These are phyloP conservation scores for Ustilago shanxiensis DNA, from an alignment of 1,284 basidiomycete genomes.

Conservation along the genomic window DNA sequence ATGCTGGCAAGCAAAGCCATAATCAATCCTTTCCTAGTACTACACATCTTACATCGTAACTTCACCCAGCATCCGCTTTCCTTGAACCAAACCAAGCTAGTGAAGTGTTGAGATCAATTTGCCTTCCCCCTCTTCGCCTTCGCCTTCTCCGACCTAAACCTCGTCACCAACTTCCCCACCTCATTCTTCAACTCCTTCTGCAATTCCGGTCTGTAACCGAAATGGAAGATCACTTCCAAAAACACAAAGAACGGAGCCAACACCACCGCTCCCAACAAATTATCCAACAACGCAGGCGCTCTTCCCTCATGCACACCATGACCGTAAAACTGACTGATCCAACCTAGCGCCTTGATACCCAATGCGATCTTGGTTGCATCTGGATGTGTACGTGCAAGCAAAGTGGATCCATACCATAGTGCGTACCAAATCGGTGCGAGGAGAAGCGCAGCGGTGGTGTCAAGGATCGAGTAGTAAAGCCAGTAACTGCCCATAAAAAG, in stretches of 20 bases:
- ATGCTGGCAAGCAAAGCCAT: too few species aligned
- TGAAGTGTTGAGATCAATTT: slow-evolving; percentile 13
- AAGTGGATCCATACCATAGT: slow-evolving; percentile 35
- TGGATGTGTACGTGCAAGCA: slow-evolving; percentile 32
- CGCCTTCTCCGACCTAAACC: slow-evolving; percentile 45
- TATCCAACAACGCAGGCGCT: slow-evolving; percentile 61
- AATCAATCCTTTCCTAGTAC: too few species aligned
- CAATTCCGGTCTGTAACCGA: slow-evolving; percentile 61
- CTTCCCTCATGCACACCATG: slow-evolving; percentile 63
- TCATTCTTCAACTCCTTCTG: slow-evolving; percentile 63
- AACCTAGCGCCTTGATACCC: slow-evolving; percentile 46
- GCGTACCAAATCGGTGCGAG: slow-evolving; percentile 56
- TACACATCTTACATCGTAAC: too few species aligned
- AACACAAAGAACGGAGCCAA: slow-evolving; percentile 65
- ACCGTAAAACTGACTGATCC: slow-evolving; percentile 64
- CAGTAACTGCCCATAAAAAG: slow-evolving; percentile 55
- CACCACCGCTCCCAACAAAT: slow-evolving; percentile 60
- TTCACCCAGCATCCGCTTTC: too few species aligned
- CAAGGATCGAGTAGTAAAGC: slow-evolving; percentile 59
- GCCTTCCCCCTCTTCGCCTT: slow-evolving; percentile 39
- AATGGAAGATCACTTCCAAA: slow-evolving; percentile 59
- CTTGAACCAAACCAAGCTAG: too few species aligned
- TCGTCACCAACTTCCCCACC: slow-evolving; percentile 44
- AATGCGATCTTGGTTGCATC: slow-evolving; percentile 40
- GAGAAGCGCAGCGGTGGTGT: slow-evolving; percentile 46